These are phyloP conservation scores for Fusarium anguioides DNA, from an alignment of 2,329 filamentous ascomycete species.

Conservation along the genomic window DNA sequence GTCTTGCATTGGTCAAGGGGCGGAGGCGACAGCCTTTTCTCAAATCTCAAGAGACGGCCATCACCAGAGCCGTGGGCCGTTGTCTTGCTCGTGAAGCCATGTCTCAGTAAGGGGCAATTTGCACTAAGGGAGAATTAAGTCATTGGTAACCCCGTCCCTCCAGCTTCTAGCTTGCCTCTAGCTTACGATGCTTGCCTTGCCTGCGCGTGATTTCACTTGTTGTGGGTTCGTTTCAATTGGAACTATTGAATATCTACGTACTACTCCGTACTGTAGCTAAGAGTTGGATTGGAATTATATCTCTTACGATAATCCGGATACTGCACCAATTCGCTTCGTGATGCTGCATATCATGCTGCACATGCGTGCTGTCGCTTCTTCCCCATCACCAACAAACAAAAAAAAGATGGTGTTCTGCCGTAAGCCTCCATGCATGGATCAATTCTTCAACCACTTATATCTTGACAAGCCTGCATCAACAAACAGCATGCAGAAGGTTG, in stretches of 20 bases:
- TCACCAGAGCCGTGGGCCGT: neutral
- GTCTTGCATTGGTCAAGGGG: slow-evolving; percentile 12
- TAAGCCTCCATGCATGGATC: slow-evolving; percentile 28
- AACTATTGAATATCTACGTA: slow-evolving; percentile 28
- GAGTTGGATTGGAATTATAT: slow-evolving; percentile 6
- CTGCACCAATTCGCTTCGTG: neutral
- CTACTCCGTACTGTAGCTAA: too few species aligned
- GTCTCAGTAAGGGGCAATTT: slow-evolving; percentile 23
- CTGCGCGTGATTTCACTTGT: slow-evolving; percentile 32
- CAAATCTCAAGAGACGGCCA: too few species aligned
- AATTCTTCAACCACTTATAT: slow-evolving; percentile 20
- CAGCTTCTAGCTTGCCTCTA: slow-evolving; percentile 33
- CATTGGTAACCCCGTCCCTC: slow-evolving; percentile 1
- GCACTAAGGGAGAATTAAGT: slow-evolving; percentile 3
- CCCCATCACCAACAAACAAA: neutral
- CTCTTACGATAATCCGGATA: neutral
- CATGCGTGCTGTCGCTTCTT: slow-evolving; percentile 17
- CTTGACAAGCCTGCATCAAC: slow-evolving; percentile 13
- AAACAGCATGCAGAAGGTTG: slow-evolving; percentile 7
- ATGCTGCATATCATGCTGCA: neutral
- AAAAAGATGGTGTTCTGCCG: slow-evolving; percentile 29
- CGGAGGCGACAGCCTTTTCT: slow-evolving; percentile 1
- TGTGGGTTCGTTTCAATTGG: slow-evolving; percentile 1
- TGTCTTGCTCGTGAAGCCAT: slow-evolving; percentile 2
- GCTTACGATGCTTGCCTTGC: slow-evolving; percentile 28